These are phyloP conservation scores for Amaranthus cruentus DNA, from an alignment of 148 eudicot genomes.

Conservation along the genomic window DNA sequence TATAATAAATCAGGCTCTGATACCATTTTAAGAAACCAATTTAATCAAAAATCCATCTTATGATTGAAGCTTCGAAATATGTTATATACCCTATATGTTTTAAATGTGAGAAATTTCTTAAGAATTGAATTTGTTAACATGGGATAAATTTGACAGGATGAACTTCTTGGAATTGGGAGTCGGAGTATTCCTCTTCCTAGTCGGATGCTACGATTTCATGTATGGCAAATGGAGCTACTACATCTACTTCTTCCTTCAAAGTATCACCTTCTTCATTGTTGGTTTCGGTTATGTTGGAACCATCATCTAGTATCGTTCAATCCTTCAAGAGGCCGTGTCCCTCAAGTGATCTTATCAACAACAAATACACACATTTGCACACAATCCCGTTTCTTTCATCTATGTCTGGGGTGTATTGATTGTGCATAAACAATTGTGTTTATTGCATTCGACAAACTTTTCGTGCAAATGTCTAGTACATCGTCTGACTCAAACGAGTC, in stretches of 20 bases:
- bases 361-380: conserved; percentile 19
- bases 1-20: too few species aligned
- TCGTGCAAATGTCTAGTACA: conserved; percentile 16
- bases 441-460: conserved; percentile 1
- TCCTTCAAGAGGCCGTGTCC: neutral
- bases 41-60: too few species aligned
- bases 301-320: conserved; percentile 31
- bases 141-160: conserved; percentile 41
- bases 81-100: too few species aligned
- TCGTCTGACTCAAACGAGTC: conserved; percentile 9
- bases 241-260: conserved; percentile 84
- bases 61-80: too few species aligned
- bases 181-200: conserved; percentile 65
- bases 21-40: too few species aligned
- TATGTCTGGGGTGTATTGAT: conserved; percentile 19
- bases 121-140: neutral
- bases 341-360: neutral
- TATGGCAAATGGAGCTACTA: conserved; percentile 76
- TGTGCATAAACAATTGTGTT: conserved; percentile 31
- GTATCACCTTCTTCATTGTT: conserved; percentile 68
- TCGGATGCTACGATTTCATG: conserved; percentile 70
- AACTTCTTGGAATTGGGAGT: conserved; percentile 66
- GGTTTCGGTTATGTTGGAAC: conserved; percentile 96
- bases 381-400: conserved; percentile 8
- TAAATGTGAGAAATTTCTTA: neutral